These are phyloP conservation scores for Berkeleyomyces basicola DNA, from an alignment of 2,329 filamentous ascomycete species.

Conservation along the genomic window DNA sequence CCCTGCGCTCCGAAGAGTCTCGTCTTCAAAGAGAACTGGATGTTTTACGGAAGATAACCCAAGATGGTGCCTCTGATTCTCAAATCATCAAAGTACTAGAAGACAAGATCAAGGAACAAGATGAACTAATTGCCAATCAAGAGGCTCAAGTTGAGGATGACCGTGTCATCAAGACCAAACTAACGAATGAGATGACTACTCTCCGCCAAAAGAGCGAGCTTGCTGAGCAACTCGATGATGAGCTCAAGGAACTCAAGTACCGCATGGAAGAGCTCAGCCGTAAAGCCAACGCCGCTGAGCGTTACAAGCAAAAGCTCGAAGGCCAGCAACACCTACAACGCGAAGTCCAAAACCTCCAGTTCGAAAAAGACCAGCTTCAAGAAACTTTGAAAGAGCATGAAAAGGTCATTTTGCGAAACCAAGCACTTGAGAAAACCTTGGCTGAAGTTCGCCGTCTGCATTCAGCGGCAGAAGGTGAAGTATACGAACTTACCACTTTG, in stretches of 20 bases:
- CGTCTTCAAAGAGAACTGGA: conserved; percentile 38
- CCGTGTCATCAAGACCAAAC: conserved; percentile 27
- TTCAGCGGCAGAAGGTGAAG: conserved; percentile 12
- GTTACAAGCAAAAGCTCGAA: conserved; percentile 46
- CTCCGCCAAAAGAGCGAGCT: conserved; percentile 31
- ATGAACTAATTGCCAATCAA: conserved; percentile 53
- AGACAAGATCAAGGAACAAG: conserved; percentile 45
- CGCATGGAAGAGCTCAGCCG: conserved; percentile 41
- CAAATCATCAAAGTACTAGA: conserved; percentile 38
- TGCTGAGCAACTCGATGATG: conserved; percentile 37
- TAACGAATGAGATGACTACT: conserved; percentile 32
- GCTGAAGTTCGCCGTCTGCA: conserved; percentile 19
- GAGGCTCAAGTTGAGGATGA: conserved; percentile 47
- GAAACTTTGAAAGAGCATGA: conserved; percentile 26
- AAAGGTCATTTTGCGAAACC: conserved; percentile 22
- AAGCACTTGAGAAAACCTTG: conserved; percentile 22
- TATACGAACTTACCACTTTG: conserved; percentile 23
- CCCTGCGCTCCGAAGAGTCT: conserved; percentile 45
- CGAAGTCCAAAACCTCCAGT: conserved; percentile 38
- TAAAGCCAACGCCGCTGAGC: conserved; percentile 46
- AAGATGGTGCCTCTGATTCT: conserved; percentile 35
- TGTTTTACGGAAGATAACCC: conserved; percentile 31
- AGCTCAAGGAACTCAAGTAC: conserved; percentile 41
- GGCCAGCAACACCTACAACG: conserved; percentile 35
- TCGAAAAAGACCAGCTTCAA: conserved; percentile 36